Evolutionary conservation across 2,329 filamentous ascomycete genomes (phyloP).

Genomic region (Dichotomopilus funicola): DNA sequence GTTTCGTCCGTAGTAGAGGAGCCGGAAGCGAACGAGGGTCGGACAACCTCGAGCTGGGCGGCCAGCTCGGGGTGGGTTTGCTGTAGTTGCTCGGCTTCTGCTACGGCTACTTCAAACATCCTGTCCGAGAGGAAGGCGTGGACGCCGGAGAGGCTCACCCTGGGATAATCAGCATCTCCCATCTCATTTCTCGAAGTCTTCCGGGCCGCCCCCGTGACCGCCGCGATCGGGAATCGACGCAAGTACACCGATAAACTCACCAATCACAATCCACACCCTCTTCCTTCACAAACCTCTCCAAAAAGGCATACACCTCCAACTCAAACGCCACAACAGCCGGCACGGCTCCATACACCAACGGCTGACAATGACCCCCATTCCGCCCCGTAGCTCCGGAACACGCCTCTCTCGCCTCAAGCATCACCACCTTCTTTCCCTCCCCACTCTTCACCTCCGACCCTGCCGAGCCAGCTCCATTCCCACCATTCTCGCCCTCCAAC

Average conservation of each 20-base stretch:
- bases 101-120: constrained; percentile 46
- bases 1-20: constrained; percentile 18
- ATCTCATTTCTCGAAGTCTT: constrained; percentile 32
- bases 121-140: constrained; percentile 54
- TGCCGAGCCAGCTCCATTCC: constrained; percentile 23
- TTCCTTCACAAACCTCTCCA: constrained; percentile 50
- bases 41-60: constrained; percentile 38
- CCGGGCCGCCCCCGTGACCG: background rate
- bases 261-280: constrained; percentile 65
- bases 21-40: constrained; percentile 14
- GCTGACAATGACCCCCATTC: constrained; percentile 71
- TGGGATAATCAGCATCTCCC: constrained; percentile 61
- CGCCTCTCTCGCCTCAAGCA: constrained; percentile 72
- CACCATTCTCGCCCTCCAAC: constrained; percentile 28
- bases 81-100: constrained; percentile 45
- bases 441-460: constrained; percentile 27
- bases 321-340: constrained; percentile 64
- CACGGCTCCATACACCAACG: constrained; percentile 55
- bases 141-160: constrained; percentile 37
- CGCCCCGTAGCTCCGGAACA: constrained; percentile 79
- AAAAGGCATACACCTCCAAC: constrained; percentile 57
- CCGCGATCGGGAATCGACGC: background rate
- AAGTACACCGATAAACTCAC: constrained; percentile 37
- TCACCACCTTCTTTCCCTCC: constrained; percentile 49
- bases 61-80: constrained; percentile 51